Base-by-base conservation (phyloP, 2,329 filamentous ascomycete species). In the Cladosporium sp. region DNA sequence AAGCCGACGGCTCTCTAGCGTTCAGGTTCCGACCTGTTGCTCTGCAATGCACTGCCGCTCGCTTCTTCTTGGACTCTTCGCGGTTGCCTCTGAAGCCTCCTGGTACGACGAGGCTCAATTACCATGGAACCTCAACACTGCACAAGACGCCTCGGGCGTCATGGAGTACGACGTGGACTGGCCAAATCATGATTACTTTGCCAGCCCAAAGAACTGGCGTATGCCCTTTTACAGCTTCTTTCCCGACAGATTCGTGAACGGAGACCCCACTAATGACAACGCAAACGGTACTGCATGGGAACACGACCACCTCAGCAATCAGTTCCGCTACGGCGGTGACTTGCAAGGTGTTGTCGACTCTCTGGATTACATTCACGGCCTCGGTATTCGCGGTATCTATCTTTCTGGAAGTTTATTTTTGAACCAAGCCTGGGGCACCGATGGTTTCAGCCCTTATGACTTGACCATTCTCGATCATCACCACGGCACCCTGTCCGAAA, bases 161-260 rank as follows among this genome's bases (percentile, higher is more conserved):
- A 71, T 81, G 40, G 78, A 88, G 42, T 88, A 88, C 68, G 80
- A 74, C 68, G 80, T 83, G 60, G 72, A 78, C 73, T 81, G 82
- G 80, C 73, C 72, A 19, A 73, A 78, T 61, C 81, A 84, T 67
- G 71, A 67, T 5, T 86, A 82, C 63, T 69, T 73, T 17, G 72
- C 76, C 0, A 87, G 84, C 17, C 85, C 85, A 1, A 68, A 74
- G 0, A 87, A 84, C 63, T 88, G 85, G 85, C 78, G 85, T 25
- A 80, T 88, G 61, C 85, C 85, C 0, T 83, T 86, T 66, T 88
- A 88, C 68, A 85, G 83, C 8, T 73, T 88, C 47, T 86, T 86
- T 66, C 72, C 86, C 11, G 85, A 88, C 68, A 76, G 83, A 59
- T 88, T 82, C 65, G 83, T 85, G 38, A 87, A 88, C 65, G 85